Percentiles rank a stretch among this genome's conserved stretches.
phyloP scores from a whole-genome alignment of 805 yeast species.

The Candida maltosa region DNA sequence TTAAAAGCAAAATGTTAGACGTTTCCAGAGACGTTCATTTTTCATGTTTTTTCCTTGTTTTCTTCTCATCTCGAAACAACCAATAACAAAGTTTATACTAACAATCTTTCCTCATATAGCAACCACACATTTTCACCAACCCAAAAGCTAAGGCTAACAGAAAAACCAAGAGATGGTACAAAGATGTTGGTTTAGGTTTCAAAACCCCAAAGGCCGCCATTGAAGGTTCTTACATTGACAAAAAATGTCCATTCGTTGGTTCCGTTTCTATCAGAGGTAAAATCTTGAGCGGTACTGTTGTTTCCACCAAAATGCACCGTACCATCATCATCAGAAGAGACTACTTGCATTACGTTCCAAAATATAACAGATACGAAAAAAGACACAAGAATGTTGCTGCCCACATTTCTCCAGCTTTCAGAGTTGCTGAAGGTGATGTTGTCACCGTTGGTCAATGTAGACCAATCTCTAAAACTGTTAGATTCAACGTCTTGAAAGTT shows the following conservation, averaged over 20 bases:
- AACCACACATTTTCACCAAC: conserved; percentile 99
- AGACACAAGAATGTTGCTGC: conserved; percentile 99
- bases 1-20: too few species aligned
- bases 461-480: conserved; percentile 99
- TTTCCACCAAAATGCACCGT: conserved; percentile 99
- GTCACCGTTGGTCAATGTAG: conserved; percentile 99
- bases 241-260: conserved; percentile 99
- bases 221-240: conserved; percentile 98
- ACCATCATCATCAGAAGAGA: conserved; percentile 99
- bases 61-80: neutral
- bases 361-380: conserved; percentile 99
- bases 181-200: conserved; percentile 99
- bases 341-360: conserved; percentile 99
- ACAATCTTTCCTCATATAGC: conserved; percentile 57
- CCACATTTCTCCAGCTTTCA: conserved; percentile 99
- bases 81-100: conserved; percentile 13
- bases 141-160: conserved; percentile 98
- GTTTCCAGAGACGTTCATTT: too few species aligned
- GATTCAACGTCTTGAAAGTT: conserved; percentile 99
- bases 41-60: neutral
- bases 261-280: conserved; percentile 98
- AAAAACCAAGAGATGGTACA: conserved; percentile 99
- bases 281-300: conserved; percentile 98
- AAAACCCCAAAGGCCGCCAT: conserved; percentile 99
- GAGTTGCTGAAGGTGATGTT: conserved; percentile 97